Conservation (phyloP, 331 rosid species). For the Malus hybrid region DNA sequence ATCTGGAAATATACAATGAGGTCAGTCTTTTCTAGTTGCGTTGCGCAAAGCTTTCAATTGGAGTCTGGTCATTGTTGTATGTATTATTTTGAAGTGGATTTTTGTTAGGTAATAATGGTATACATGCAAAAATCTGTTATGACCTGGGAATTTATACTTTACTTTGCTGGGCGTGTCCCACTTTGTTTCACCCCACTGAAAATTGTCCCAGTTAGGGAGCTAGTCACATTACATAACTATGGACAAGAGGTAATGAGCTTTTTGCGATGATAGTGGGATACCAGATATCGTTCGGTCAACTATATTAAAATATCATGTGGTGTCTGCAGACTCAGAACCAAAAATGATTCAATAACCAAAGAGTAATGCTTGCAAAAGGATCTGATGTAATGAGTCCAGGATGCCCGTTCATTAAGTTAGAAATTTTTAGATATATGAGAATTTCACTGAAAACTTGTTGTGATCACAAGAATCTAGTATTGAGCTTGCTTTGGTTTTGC, state of each 20-base stretch:
- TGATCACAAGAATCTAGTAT: neutral
- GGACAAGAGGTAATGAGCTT: neutral
- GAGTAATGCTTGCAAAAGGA: neutral
- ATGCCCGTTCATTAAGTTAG: neutral
- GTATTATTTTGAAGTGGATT: neutral
- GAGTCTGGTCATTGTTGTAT: neutral
- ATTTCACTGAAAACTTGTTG: neutral
- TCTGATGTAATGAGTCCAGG: neutral
- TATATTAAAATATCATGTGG: neutral
- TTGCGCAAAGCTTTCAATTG: neutral
- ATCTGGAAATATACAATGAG: conserved; percentile 51
- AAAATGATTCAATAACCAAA: too few relatives aligned
- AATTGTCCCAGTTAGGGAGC: neutral
- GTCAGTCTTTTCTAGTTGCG: conserved; percentile 10
- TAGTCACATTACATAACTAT: neutral
- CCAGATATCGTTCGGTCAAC: neutral
- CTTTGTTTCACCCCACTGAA: neutral
- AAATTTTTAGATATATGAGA: neutral
- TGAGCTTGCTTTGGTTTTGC: neutral
- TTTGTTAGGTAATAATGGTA: neutral
- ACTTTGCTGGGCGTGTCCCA: neutral
- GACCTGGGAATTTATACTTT: neutral
- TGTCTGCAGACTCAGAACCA: too few relatives aligned
- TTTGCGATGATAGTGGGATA: neutral
- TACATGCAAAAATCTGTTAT: neutral